Evolutionary conservation across 2,329 filamentous ascomycete species (phyloP), one percentile per base, ranked within the genome.

Genomic region (Penicillium sp.): DNA sequence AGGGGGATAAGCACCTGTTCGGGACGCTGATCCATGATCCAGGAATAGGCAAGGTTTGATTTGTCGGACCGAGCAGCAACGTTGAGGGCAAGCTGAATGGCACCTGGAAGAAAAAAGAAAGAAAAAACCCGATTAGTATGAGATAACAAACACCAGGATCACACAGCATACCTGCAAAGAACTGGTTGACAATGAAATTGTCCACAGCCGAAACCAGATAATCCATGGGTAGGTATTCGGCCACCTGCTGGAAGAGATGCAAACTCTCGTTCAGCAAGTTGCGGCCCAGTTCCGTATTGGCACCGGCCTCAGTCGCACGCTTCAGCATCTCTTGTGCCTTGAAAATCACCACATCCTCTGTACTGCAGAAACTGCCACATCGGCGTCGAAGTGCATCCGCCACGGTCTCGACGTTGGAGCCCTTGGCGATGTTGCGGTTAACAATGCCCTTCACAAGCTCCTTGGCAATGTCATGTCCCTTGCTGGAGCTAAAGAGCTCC

Each of bases 341-440:
- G 86, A 99, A 99, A 66, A 97, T 93, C 63, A 97, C 87, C 2
- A 97, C 94, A 77, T 99, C 94, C 63, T 99, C 93, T 0, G 93
- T 88, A 69, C 93, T 97, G 75, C 94, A 99, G 82, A 99, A 99
- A 76, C 90, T 97, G 61, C 94, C 95, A 67, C 94, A 99, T 67
- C 93, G 86, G 67, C 94, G 84, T 47, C 94, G 86, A 50, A 99
- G 79, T n/a, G 93, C 91, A 75, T 99, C 94, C 0, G 94, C 93
- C 25, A 99, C 92, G 0, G 93, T 97, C 77, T 99, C 95, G 21
- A 99, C 93, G 62, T 97, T 99, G 5, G 93, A 93, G 10, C 95
- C 94, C 69, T 91, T 96, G 57, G 93, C 90, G 67, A 99, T 99
- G 73, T 96, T 99, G 69, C 93, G 88, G 74, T 97, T 97, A 54